Conservation (phyloP, 352 stramenopile genomes). For the Phytophthora vignae region DNA sequence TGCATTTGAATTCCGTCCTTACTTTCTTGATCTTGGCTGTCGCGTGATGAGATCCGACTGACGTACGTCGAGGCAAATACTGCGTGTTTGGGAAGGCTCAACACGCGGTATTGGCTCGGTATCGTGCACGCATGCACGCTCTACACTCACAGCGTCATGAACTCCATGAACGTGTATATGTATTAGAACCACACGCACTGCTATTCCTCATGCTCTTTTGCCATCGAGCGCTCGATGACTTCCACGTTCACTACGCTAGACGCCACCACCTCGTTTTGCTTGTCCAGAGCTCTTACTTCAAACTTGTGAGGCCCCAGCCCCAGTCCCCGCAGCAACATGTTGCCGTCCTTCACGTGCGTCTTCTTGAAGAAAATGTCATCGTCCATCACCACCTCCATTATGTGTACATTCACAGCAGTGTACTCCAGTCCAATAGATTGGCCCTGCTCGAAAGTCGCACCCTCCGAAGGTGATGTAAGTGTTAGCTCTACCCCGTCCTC, state of each 20-base stretch:
- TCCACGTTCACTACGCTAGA: constrained; percentile 26
- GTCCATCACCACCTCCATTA: constrained; percentile 45
- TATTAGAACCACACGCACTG: too few relatives aligned
- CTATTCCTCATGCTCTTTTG: neutral
- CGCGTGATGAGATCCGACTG: neutral
- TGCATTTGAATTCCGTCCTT: constrained; percentile 24
- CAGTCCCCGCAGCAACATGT: constrained; percentile 54
- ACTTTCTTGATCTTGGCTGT: constrained; percentile 7
- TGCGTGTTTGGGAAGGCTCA: neutral
- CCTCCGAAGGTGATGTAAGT: constrained; percentile 40
- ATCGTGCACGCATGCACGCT: too few relatives aligned
- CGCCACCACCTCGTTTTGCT: constrained; percentile 4
- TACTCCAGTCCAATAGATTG: constrained; percentile 52
- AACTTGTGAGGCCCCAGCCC: constrained; percentile 41
- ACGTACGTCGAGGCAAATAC: neutral
- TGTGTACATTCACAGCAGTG: constrained; percentile 42
- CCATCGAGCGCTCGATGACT: constrained; percentile 9
- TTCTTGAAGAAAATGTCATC: constrained; percentile 36
- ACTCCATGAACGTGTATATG: too few relatives aligned
- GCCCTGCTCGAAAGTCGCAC: constrained; percentile 22
- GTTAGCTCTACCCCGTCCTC: constrained; percentile 22
- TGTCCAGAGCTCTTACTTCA: constrained; percentile 33
- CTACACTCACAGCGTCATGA: too few relatives aligned
- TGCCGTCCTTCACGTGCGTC: constrained; percentile 45
- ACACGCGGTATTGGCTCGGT: too few relatives aligned